Conservation (phyloP, 805 yeast species). For the Citeromyces nyonsensis region DNA sequence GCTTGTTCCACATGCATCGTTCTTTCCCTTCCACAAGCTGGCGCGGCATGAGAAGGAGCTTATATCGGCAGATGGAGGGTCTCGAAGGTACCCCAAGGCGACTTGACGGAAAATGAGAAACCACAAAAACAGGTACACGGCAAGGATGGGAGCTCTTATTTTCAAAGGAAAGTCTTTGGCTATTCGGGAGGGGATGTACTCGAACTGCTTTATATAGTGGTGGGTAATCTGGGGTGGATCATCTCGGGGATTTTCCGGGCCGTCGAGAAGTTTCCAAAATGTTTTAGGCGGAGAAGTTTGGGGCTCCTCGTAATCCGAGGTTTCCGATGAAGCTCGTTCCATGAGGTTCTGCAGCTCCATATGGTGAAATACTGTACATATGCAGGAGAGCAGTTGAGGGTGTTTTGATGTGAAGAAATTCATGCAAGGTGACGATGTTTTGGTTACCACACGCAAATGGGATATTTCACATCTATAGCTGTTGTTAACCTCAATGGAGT, state of each 20-base stretch:
- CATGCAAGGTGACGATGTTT: too few species aligned
- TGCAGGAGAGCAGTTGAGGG: too few species aligned
- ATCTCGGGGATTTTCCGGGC: constrained; percentile 34
- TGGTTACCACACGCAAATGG: too few species aligned
- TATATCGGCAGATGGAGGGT: constrained; percentile 16
- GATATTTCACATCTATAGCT: too few species aligned
- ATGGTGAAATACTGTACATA: too few species aligned
- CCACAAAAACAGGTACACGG: constrained; percentile 31
- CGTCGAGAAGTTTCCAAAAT: constrained; percentile 10
- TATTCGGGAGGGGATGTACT: constrained; percentile 25
- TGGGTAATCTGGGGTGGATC: constrained; percentile 24
- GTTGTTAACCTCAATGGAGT: too few species aligned
- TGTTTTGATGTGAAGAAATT: too few species aligned
- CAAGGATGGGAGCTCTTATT: constrained; percentile 14
- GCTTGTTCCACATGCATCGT: constrained; percentile 59
- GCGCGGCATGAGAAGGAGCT: constrained; percentile 25
- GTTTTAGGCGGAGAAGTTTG: too few species aligned
- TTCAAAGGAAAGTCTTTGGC: constrained; percentile 11
- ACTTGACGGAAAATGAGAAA: constrained; percentile 19
- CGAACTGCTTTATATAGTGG: constrained; percentile 14
- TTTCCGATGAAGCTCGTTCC: too few species aligned
- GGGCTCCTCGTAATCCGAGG: too few species aligned
- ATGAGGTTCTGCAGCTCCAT: too few species aligned
- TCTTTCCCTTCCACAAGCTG: constrained; percentile 68
- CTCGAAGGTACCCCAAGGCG: constrained; percentile 26